These are phyloP conservation scores for Alnus rubra DNA, from an alignment of 306 rosid genomes.

Conservation along the genomic window DNA sequence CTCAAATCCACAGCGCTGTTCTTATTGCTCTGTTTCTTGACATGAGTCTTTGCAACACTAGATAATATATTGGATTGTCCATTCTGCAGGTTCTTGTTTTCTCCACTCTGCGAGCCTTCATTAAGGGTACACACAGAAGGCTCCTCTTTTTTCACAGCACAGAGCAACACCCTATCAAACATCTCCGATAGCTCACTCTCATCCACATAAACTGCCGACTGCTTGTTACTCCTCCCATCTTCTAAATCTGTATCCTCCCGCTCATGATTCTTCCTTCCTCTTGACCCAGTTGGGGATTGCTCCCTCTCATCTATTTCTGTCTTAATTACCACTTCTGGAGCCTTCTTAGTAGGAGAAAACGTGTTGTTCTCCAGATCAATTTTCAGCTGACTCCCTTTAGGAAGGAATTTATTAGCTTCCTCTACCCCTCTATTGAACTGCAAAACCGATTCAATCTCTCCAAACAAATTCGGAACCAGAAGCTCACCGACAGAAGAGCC, in stretches of 20 bases:
- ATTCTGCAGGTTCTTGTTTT: constrained; percentile 26
- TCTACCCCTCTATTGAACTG: constrained; percentile 64
- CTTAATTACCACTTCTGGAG: constrained; percentile 24
- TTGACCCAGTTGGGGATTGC: constrained; percentile 22
- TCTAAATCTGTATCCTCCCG: constrained; percentile 46
- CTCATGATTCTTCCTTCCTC: constrained; percentile 50
- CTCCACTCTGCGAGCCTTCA: constrained; percentile 26
- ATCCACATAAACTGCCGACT: constrained; percentile 37
- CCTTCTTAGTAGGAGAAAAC: constrained; percentile 23
- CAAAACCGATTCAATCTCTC: constrained; percentile 49
- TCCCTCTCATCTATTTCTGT: constrained; percentile 40
- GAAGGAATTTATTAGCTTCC: constrained; percentile 68
- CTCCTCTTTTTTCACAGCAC: constrained; percentile 9
- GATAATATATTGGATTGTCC: constrained; percentile 25
- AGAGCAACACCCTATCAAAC: constrained; percentile 53
- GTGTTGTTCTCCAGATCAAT: constrained; percentile 31
- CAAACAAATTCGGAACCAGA: constrained; percentile 27
- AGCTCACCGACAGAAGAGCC: constrained; percentile 32
- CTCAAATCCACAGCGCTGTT: constrained; percentile 63
- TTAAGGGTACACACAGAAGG: constrained; percentile 6
- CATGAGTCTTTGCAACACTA: constrained; percentile 34
- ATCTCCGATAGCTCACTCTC: constrained; percentile 51
- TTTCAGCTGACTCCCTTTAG: constrained; percentile 41
- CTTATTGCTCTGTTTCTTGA: constrained; percentile 44
- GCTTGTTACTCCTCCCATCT: constrained; percentile 62